Base-by-base conservation (phyloP, 176 grass and related monocot genomes). In the Musa troglodytarum region DNA sequence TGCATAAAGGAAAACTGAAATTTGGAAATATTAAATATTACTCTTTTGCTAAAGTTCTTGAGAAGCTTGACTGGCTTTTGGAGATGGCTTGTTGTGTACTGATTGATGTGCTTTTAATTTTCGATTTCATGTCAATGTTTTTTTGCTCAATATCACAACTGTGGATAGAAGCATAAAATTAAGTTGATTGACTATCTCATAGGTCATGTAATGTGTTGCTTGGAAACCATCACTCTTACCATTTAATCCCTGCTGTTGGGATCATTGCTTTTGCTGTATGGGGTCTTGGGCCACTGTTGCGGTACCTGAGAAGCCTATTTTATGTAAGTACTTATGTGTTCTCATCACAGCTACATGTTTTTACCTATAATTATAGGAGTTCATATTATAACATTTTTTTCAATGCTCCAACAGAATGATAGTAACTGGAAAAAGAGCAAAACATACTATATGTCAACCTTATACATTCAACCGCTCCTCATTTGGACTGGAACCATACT, bases 341-440 rank as follows among this genome's bases (percentile, higher is more conserved):
- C 16, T 34, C n/a, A 74, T 74, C 4, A 1, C 13, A 16, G 26
- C 23, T 55, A 17, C 24, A 74, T 56, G 23, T 19, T 56, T 54
- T 55, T 55, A 74, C 24, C 0, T 74, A 16, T 21, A 49, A n/a
- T 10, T 19, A 21, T 9, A 12, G 1, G 52, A 26, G 23, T 25
- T 49, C 19, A 12, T 43, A 55, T 56, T 55, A 17, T 54, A 26
- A 12, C 52, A 54, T 72, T 83, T 58, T 64, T 79, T 81, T 79
- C 15, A 62, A 59, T 73, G 11, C 75, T 80, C 56, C 69, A 21
- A 81, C 86, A 99, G 90, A 85, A 85, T 25, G 90, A 92, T n/a
- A 76, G 77, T 81, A 90, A 90, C 69, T 99, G 95, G 95, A 99
- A 91, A 80, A 93, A 86, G 84, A 94, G 95, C 61, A 92, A 74